Evolutionary conservation across 164 flowering plant species (phyloP).

Genomic region (Vitis vinifera): DNA sequence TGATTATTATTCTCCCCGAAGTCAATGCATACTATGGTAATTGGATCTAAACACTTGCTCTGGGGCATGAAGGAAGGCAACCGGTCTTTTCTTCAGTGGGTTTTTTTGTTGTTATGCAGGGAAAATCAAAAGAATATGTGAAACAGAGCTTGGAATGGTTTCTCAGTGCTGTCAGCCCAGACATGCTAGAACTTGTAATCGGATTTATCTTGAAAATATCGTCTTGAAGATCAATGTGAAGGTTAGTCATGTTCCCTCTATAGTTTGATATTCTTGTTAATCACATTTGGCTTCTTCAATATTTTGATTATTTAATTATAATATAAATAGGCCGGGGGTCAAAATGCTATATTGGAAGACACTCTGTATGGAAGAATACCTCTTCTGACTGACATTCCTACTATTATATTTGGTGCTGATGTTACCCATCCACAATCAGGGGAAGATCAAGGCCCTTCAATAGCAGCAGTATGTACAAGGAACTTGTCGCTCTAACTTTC

Average conservation of each 20-base stretch:
- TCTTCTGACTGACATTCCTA: slow-evolving; percentile 38
- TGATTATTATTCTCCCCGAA: slow-evolving; percentile 4
- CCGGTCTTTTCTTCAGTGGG: no score
- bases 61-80: background rate
- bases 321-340: slow-evolving; percentile 43
- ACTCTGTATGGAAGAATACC: slow-evolving; percentile 37
- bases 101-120: slow-evolving; percentile 25
- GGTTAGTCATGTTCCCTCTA: slow-evolving; percentile 24
- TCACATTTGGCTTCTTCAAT: background rate
- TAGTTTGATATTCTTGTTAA: background rate
- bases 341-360: slow-evolving; percentile 47
- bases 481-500: background rate
- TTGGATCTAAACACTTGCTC: background rate
- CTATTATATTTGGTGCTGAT: slow-evolving; percentile 68
- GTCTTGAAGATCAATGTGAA: slow-evolving; percentile 65
- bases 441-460: slow-evolving; percentile 57
- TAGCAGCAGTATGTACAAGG: slow-evolving; percentile 50
- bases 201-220: slow-evolving; percentile 58
- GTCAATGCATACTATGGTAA: background rate
- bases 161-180: slow-evolving; percentile 64
- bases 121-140: slow-evolving; percentile 57
- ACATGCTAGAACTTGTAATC: slow-evolving; percentile 27
- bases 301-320: background rate
- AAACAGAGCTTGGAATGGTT: slow-evolving; percentile 67
- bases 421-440: slow-evolving; percentile 65